Base-by-base conservation (phyloP, 2,329 filamentous ascomycete species). In the Bipolaris victoriae region DNA sequence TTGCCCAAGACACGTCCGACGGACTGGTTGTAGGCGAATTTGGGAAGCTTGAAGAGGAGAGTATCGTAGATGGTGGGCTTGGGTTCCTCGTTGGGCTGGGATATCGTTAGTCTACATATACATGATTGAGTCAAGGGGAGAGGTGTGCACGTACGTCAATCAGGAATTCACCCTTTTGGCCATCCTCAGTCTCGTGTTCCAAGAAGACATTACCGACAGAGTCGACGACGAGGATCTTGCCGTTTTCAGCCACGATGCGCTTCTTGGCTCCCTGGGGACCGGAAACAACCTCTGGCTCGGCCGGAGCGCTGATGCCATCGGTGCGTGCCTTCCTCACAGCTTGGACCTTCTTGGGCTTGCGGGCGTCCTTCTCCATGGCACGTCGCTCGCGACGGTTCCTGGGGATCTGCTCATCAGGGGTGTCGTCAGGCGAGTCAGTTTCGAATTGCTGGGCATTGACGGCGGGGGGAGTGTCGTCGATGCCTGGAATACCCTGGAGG, bases 181-280 rank as follows among this genome's bases (percentile, higher is more conserved):
- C 95, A 22, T 97, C 91, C 65, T 93, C 92, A 49, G 92, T 91
- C 68, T 91, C 85, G 72, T 96, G 91, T 77, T 98, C 93, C n/a
- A 99, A 82, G 73, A 91, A 99, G 11, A 99, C 95, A 68, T 97
- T 92, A 26, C 95, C 95, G 9, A 89, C 82, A 0, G 91, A 91
- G 77, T 99, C 94, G 3, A 99, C 95, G 54, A 99, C 89, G 36
- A 99, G 82, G 0, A 96, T 84, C 81, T 98, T 99, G 65, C 95
- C 95, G 69, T 99, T 99, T 81, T 97, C 90, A 2, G 93, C 94
- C 24, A 93, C 86, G 15, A 98, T 91, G 35, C 91, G 85, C 83
- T 94, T 96, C 79, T 91, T 91, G 33, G 89, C 83, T 18, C 93
- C 92, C 36, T 88, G 85, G 1, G 91, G 86, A 10, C 87, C 86